Conservation (phyloP, 169 alveolate species). For the Perkinsus olseni region DNA sequence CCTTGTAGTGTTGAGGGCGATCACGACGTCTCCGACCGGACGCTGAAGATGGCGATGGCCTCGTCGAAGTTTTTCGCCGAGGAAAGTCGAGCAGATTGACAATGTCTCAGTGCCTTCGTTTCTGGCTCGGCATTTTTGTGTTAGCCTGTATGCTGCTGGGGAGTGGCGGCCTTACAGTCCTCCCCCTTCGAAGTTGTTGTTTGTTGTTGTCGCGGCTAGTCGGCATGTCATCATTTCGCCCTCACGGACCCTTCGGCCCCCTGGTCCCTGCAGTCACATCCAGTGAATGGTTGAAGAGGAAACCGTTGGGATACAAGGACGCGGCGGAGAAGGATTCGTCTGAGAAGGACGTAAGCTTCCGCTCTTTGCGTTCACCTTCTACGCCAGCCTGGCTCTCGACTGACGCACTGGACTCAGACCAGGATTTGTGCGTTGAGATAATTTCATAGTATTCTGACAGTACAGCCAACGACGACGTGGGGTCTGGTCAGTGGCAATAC, state of each 20-base stretch:
- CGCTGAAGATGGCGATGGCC: background rate
- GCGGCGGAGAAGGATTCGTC: background rate
- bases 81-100: background rate
- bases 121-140: background rate
- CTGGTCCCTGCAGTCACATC: background rate
- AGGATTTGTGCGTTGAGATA: too few species aligned
- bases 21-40: background rate
- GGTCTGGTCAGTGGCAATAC: background rate
- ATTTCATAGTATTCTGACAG: too few species aligned
- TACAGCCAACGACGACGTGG: too few species aligned
- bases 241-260: background rate
- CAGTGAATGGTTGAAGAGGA: background rate
- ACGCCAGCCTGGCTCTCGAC: too few species aligned
- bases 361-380: too few species aligned
- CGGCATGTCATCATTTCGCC: background rate
- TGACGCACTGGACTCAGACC: too few species aligned
- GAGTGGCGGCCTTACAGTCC: background rate
- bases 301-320: background rate
- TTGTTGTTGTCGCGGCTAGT: background rate
- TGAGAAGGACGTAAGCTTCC: background rate
- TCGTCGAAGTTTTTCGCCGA: background rate
- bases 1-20: background rate
- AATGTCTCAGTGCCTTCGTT: background rate
- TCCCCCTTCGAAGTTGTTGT: background rate
- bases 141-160: background rate